These are phyloP conservation scores for Neurospora discreta DNA, from an alignment of 495 filamentous ascomycete species.

Conservation along the genomic window DNA sequence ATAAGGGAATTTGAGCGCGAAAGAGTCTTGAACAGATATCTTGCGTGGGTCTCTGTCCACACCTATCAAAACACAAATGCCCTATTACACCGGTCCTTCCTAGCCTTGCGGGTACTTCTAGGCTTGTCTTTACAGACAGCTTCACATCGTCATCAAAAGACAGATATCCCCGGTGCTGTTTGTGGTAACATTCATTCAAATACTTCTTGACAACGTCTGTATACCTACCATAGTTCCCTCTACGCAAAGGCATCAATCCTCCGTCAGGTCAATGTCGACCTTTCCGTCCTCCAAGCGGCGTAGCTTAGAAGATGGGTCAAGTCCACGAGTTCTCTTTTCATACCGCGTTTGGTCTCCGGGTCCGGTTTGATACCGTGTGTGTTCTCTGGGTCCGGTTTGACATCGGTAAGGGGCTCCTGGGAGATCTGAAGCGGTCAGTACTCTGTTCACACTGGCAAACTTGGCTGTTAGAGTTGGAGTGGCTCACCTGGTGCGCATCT, in stretches of 20 bases:
- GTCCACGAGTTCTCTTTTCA: neutral
- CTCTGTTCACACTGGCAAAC: neutral
- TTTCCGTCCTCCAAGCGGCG: neutral
- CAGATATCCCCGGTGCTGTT: neutral
- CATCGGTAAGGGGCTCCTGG: neutral
- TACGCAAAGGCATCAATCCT: slow-evolving; percentile 4
- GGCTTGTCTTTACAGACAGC: neutral
- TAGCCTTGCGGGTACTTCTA: neutral
- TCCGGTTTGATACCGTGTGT: neutral
- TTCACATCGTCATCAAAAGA: neutral
- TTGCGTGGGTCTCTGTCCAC: neutral
- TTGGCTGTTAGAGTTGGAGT: neutral
- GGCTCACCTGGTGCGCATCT: neutral
- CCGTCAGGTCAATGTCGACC: slow-evolving; percentile 2
- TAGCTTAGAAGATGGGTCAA: neutral
- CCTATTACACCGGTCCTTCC: neutral
- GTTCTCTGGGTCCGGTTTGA: neutral
- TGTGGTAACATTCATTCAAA: neutral
- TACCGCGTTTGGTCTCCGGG: neutral
- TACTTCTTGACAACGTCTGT: neutral
- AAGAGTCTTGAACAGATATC: neutral
- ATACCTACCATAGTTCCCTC: neutral
- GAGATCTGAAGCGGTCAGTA: neutral
- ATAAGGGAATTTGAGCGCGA: neutral
- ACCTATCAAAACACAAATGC: neutral